Evolutionary conservation across 352 stramenopile genomes (phyloP).

Genomic region (Globisporangium perplexum): DNA sequence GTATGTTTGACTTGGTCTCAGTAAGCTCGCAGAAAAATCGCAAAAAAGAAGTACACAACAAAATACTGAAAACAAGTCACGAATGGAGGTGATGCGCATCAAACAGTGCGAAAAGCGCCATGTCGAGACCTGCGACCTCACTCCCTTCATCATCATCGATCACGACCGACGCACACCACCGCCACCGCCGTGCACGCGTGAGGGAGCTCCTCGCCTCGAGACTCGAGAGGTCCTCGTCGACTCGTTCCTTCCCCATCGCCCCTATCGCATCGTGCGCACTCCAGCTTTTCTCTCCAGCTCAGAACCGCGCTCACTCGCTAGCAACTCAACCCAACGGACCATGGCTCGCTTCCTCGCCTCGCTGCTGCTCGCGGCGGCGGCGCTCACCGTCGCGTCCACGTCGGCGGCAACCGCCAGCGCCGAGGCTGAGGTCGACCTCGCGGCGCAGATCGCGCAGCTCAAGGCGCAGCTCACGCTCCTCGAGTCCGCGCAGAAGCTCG

Average conservation of each 20-base stretch:
- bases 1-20: background rate
- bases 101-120: background rate
- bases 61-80: background rate
- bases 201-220: too few species aligned
- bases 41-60: background rate
- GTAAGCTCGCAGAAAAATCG: background rate
- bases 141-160: background rate
- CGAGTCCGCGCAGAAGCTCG: constrained; percentile 6
- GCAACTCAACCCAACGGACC: too few species aligned
- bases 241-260: too few species aligned
- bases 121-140: background rate
- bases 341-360: constrained; percentile 8
- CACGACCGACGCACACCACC: too few species aligned
- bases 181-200: too few species aligned
- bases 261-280: too few species aligned
- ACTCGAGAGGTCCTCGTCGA: too few species aligned
- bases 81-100: background rate
- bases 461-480: constrained; percentile 4
- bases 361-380: constrained; percentile 1
- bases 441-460: constrained; percentile 2
- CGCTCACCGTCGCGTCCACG: constrained; percentile 6
- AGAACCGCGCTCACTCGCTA: background rate
- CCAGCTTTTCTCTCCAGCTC: background rate
- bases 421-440: constrained; percentile 2
- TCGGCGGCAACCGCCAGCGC: background rate